Evolutionary conservation across 345 rosid species (phyloP), one percentile per base, ranked within the genome.

Genomic region (Hypericum androsaemum): DNA sequence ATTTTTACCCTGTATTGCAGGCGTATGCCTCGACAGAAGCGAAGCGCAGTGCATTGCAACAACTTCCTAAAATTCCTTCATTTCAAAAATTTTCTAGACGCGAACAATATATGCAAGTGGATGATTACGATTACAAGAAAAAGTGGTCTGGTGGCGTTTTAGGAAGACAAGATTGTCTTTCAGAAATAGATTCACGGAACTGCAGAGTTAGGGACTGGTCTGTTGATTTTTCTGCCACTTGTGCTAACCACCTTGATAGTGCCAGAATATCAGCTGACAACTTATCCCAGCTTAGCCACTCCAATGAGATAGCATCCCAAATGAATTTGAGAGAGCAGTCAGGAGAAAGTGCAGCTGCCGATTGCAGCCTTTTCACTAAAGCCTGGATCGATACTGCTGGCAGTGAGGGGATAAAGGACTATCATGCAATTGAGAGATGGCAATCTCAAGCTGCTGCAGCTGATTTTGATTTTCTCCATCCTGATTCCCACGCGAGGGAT

Each of bases 361-460:
- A 88, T 64, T 73, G 81, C 69, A 83, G 82, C 71, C 72, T 83
- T 57, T 77, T 80, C 60, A 88, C 99, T 37, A 77, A 82, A 70
- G 99, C 95, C 41, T 94, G 99, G 99, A 94, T 94, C 59, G 94
- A 86, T 63, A 70, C 85, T 49, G 88, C 80, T 53, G 99, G 95
- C 61, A 84, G 84, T 67, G 95, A 57, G 54, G 88, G 92, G 56
- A 71, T 78, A 55, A 94, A 88, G 73, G 97, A 84, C 64, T 77
- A 62, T 76, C 86, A 77, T 66, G 99, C 99, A 59, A 88, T 88
- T 65, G 97, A 88, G 64, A 81, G 99, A 75, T 94, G 99, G 99
- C 97, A 88, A 67, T 94, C 94, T 71, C 97, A 88, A 82, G 99
- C 99, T 42, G 97, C 97, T 71, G 98, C 98, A n/a, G 96, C 97